Conservation (phyloP, 2,329 filamentous ascomycete genomes). For the Alternaria incomplexa region DNA sequence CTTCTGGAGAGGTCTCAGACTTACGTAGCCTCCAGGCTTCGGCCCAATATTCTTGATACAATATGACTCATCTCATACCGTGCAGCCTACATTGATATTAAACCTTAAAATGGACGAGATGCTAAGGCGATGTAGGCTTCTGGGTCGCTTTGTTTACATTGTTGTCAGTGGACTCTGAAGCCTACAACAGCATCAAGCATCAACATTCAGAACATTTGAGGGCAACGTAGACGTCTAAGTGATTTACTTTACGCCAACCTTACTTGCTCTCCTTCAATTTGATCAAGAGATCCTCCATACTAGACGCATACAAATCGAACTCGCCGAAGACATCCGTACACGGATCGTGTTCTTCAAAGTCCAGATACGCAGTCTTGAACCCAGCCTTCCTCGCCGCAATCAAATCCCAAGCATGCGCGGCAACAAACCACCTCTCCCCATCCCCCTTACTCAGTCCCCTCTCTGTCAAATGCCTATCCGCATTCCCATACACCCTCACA, state of each 20-base stretch:
- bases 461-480: constrained; percentile 18
- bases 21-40: background rate
- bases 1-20: background rate
- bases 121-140: background rate
- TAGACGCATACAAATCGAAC: constrained; percentile 33
- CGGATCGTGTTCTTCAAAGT: constrained; percentile 32
- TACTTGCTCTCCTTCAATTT: constrained; percentile 21
- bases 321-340: constrained; percentile 30
- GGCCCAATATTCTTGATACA: background rate
- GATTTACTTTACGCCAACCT: background rate
- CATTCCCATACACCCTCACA: constrained; percentile 27
- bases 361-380: constrained; percentile 34
- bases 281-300: constrained; percentile 27
- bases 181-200: background rate
- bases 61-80: background rate
- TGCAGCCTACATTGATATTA: background rate
- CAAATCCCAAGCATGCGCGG: constrained; percentile 35
- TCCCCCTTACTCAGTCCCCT: constrained; percentile 5
- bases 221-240: background rate
- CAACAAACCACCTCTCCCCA: constrained; percentile 33
- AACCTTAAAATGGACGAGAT: background rate
- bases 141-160: background rate
- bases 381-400: constrained; percentile 26
- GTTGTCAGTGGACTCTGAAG: background rate
- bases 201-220: background rate